Base-by-base conservation (phyloP, 306 rosid species). In the Alnus rubra region DNA sequence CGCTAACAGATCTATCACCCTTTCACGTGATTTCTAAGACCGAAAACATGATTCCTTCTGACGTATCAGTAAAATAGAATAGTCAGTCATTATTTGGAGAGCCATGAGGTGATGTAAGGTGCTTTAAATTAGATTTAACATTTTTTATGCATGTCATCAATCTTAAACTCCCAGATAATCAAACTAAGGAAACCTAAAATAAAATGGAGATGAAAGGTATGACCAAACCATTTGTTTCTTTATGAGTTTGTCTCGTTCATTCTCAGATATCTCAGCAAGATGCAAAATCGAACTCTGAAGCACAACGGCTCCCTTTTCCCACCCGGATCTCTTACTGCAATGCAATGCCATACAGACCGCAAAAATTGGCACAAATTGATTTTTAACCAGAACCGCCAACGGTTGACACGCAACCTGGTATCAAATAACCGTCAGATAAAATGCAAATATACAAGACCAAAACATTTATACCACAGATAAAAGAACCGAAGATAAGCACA, bases 201-300 rank as follows among this genome's bases (percentile, higher is more conserved):
- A 33, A 2, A 63, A 4, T 1, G 4, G 30, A 65, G 5, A 65
- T 33, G 48, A 62, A 49, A 33, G 63, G 56, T 39, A 87, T 80
- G 73, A 78, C 74, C 86, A 75, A 72, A 94, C 98, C 98, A 92
- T 85, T 81, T 94, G 89, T 84, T 84, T 86, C 88, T 92, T 92
- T 86, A 94, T 92, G 74, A 94, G 93, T 71, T 80, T 80, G 86
- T 94, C 98, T 53, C 97, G 88, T 78, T 90, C 97, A 77, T 56
- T 81, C 85, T 92, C 97, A 35, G 98, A 84, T 77, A 94, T 88
- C 82, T 81, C 88, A 74, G 92, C 94, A 82, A 89, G 88, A 44
- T 82, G 84, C 81, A 90, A 88, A 83, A 94, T 78, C 44, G 90
- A 89, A 87, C 89, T 87, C 87, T 89, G 97, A 83, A 94, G 97